Evolutionary conservation across 345 rosid genomes (phyloP).

Genomic region (Dipteronia dyeriana): DNA sequence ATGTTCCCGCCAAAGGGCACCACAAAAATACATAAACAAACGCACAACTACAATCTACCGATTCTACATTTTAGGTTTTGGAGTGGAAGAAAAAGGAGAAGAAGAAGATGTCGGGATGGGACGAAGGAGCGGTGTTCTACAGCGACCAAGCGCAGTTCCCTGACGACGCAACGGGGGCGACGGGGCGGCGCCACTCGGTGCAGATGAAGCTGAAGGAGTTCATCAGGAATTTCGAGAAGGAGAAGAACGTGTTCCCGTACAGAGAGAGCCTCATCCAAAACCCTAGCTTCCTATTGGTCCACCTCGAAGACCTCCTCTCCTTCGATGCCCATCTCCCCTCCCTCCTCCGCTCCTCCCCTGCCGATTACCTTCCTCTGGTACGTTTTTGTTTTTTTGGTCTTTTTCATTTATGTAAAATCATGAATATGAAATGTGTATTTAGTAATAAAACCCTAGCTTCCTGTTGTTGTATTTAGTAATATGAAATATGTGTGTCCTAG

Average conservation of each 20-base stretch:
- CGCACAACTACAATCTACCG: too few relatives aligned
- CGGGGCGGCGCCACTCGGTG: constrained; percentile 66
- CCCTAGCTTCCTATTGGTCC: constrained; percentile 65
- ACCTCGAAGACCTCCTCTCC: constrained; percentile 78
- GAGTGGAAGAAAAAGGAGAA: too few relatives aligned
- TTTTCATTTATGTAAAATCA: not conserved
- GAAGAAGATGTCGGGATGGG: constrained; percentile 79
- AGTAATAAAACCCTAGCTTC: too few relatives aligned
- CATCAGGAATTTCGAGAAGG: constrained; percentile 73
- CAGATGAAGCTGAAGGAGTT: constrained; percentile 85
- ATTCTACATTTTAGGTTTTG: too few relatives aligned
- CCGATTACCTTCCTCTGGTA: constrained; percentile 83
- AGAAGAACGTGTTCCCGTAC: constrained; percentile 75
- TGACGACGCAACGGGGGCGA: constrained; percentile 48
- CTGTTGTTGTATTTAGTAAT: too few relatives aligned
- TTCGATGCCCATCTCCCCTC: constrained; percentile 85
- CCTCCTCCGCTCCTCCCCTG: constrained; percentile 74
- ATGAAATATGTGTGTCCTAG: constrained; percentile 38
- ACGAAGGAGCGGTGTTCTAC: constrained; percentile 87
- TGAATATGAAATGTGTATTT: too few relatives aligned
- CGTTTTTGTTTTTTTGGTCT: not conserved
- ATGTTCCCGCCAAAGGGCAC: constrained; percentile 34
- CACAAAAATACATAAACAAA: too few relatives aligned
- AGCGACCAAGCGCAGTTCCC: constrained; percentile 95
- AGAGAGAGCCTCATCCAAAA: constrained; percentile 82